Conservation (phyloP, 2,329 filamentous ascomycete species). For the Rosellinia necatrix region DNA sequence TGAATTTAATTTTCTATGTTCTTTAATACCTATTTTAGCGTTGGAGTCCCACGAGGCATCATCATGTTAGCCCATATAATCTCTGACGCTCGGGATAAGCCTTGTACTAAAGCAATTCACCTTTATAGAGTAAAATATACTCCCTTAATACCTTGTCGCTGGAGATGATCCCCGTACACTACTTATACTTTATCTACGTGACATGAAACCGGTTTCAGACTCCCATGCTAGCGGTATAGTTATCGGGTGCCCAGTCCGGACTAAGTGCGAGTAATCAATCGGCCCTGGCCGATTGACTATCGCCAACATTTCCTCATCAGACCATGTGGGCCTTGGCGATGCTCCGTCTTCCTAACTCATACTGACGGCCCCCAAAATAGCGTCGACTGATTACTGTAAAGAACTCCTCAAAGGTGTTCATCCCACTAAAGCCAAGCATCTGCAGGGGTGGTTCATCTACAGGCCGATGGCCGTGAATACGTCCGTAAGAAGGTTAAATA, state of each 20-base stretch:
- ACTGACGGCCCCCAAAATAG: slow-evolving; percentile 13
- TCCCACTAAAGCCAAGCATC: slow-evolving; percentile 12
- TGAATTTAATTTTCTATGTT: slow-evolving; percentile 8
- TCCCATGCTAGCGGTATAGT: background rate
- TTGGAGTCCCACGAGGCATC: slow-evolving; percentile 22
- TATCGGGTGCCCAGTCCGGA: background rate
- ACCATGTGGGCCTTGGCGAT: slow-evolving; percentile 13
- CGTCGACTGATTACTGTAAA: slow-evolving; percentile 24
- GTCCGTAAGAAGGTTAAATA: no score
- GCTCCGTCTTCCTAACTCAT: slow-evolving; percentile 2
- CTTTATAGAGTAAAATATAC: slow-evolving; percentile 17
- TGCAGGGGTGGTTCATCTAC: slow-evolving; percentile 1
- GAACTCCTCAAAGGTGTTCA: background rate
- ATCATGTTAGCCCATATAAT: slow-evolving; percentile 1
- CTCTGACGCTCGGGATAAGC: background rate
- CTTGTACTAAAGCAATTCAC: slow-evolving; percentile 13
- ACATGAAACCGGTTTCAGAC: background rate
- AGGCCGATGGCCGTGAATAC: background rate
- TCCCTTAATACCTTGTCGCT: slow-evolving; percentile 11
- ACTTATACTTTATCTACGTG: background rate
- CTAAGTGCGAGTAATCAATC: background rate
- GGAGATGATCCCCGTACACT: background rate
- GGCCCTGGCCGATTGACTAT: slow-evolving; percentile 12
- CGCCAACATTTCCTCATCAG: background rate
- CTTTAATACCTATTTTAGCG: slow-evolving; percentile 19